These are phyloP conservation scores for Paecilomyces dactylethromorphus DNA, from an alignment of 2,329 filamentous ascomycete genomes.

Conservation along the genomic window DNA sequence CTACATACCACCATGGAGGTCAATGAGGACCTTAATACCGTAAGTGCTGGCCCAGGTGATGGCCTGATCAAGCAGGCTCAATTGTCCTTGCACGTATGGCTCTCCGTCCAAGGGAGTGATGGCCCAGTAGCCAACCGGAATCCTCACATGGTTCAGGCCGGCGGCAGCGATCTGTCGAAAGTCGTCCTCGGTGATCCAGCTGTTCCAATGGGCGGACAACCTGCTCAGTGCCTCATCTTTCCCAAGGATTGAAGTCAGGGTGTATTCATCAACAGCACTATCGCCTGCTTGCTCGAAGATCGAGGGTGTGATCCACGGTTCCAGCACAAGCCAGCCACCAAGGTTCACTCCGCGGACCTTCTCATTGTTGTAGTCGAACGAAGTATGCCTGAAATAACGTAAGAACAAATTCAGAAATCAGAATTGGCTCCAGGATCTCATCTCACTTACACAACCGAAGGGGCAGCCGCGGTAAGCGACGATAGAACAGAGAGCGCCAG, in stretches of 20 bases:
- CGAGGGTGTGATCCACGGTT: slow-evolving; percentile 59
- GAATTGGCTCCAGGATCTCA: background rate
- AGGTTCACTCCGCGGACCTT: slow-evolving; percentile 61
- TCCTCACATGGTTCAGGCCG: slow-evolving; percentile 58
- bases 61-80: slow-evolving; percentile 51
- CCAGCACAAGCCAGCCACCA: slow-evolving; percentile 59
- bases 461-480: background rate
- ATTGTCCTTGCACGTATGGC: slow-evolving; percentile 57
- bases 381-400: slow-evolving; percentile 15
- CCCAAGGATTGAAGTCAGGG: slow-evolving; percentile 45
- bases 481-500: background rate
- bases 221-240: slow-evolving; percentile 40
- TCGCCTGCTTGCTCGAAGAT: slow-evolving; percentile 47
- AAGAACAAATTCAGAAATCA: background rate
- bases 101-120: slow-evolving; percentile 47
- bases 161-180: slow-evolving; percentile 49
- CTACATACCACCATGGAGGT: slow-evolving; percentile 57
- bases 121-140: slow-evolving; percentile 63
- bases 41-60: slow-evolving; percentile 53
- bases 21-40: slow-evolving; percentile 59
- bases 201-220: slow-evolving; percentile 52
- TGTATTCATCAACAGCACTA: slow-evolving; percentile 53
- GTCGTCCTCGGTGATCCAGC: slow-evolving; percentile 51
- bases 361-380: slow-evolving; percentile 47
- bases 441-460: background rate